These are phyloP conservation scores for Boletus pseudo-olivaceus DNA, from an alignment of 768 basidiomycete species.

Conservation along the genomic window DNA sequence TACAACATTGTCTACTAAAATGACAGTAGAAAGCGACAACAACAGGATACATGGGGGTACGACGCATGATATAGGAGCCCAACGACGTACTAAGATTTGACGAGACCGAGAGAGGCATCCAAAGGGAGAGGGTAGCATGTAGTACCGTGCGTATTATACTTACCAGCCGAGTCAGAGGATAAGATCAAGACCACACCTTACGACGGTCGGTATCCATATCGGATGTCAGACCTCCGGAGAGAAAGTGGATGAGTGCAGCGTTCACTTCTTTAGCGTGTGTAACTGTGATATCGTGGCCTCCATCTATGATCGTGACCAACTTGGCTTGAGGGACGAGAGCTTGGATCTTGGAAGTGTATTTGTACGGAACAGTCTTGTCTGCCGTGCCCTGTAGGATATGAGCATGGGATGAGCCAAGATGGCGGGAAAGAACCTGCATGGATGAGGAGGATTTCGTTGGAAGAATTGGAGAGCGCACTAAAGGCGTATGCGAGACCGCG, in stretches of 20 bases:
- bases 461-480: constrained; percentile 43
- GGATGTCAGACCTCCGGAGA: constrained; percentile 12
- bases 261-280: constrained; percentile 33
- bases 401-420: neutral
- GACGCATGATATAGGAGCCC: neutral
- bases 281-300: constrained; percentile 31
- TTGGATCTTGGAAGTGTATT: constrained; percentile 30
- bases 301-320: constrained; percentile 29
- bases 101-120: neutral
- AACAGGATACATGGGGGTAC: constrained; percentile 10
- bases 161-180: neutral
- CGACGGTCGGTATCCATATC: neutral
- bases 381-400: constrained; percentile 28
- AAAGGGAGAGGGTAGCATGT: constrained; percentile 5
- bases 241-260: constrained; percentile 25
- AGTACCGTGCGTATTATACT: neutral
- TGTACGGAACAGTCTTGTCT: constrained; percentile 33
- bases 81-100: neutral
- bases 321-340: constrained; percentile 27
- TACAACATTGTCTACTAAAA: constrained; percentile 13
- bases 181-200: neutral
- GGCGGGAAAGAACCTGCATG: constrained; percentile 42
- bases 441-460: constrained; percentile 55
- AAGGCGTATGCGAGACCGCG: constrained; percentile 59
- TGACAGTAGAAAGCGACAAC: constrained; percentile 1